A percentile compares a stretch with the other conserved stretches of the same genome.
phyloP scores from a whole-genome alignment of 2,329 filamentous ascomycete genomes.

The Orbilia quercus region DNA sequence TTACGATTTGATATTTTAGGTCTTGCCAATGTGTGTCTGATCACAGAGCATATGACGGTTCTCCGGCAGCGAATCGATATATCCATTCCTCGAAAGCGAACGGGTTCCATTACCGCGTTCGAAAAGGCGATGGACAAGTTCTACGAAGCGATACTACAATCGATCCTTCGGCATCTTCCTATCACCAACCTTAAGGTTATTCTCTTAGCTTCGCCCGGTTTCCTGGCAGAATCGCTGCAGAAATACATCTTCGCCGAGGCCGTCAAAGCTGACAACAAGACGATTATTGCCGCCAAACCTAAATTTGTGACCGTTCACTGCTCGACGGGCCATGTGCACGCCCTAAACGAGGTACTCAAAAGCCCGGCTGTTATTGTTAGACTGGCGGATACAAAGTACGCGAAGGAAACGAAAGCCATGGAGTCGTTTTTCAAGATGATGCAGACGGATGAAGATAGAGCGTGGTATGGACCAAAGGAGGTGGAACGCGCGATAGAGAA shows the following conservation, averaged over 20 bases:
- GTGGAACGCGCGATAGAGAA: constrained; percentile 85
- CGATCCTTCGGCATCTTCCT: constrained; percentile 81
- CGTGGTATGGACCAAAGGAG: constrained; percentile 88
- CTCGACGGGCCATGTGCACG: constrained; percentile 85
- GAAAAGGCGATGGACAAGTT: constrained; percentile 79
- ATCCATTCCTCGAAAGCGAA: constrained; percentile 75
- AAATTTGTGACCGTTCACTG: constrained; percentile 81
- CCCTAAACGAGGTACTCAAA: constrained; percentile 85
- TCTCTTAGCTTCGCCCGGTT: constrained; percentile 88
- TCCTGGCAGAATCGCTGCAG: constrained; percentile 82
- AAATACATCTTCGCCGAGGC: constrained; percentile 74
- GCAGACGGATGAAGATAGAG: constrained; percentile 84
- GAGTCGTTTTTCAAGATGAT: constrained; percentile 83
- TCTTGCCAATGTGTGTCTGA: constrained; percentile 82
- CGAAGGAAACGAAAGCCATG: constrained; percentile 83
- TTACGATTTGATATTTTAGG: too few species aligned
- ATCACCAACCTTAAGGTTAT: constrained; percentile 77
- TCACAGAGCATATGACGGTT: constrained; percentile 82
- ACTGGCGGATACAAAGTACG: constrained; percentile 87
- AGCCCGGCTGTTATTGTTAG: constrained; percentile 80
- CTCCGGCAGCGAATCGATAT: constrained; percentile 77
- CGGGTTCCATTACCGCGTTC: constrained; percentile 63
- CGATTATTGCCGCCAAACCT: constrained; percentile 72
- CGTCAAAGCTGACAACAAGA: constrained; percentile 77
- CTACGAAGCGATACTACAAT: constrained; percentile 79